Conservation (phyloP, 768 basidiomycete genomes). For the Pisolithus microcarpus region DNA sequence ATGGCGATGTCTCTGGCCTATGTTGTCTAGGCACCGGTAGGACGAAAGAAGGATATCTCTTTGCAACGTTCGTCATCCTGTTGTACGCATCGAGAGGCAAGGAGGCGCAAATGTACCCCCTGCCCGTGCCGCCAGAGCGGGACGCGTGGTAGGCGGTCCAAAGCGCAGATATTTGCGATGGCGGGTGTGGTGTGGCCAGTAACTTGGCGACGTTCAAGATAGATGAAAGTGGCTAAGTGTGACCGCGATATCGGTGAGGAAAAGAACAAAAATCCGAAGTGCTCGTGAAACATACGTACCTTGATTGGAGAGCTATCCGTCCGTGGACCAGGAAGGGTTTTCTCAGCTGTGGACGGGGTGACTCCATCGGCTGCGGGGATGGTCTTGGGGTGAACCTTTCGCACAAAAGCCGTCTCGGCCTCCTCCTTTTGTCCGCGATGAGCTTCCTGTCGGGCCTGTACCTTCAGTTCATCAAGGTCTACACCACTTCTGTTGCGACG, state of each 20-base stretch:
- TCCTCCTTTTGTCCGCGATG: slow-evolving; percentile 27
- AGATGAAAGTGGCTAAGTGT: slow-evolving; percentile 62
- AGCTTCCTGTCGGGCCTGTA: slow-evolving; percentile 22
- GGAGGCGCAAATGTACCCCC: slow-evolving; percentile 79
- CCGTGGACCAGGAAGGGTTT: slow-evolving; percentile 23
- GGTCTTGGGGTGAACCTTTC: slow-evolving; percentile 9
- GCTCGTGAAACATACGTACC: slow-evolving; percentile 29
- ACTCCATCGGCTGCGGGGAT: slow-evolving; percentile 5
- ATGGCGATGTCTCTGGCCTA: slow-evolving; percentile 20
- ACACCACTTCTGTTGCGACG: slow-evolving; percentile 36
- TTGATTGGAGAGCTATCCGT: slow-evolving; percentile 66
- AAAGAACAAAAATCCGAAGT: background rate
- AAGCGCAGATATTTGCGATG: slow-evolving; percentile 67
- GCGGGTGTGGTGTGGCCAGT: slow-evolving; percentile 57
- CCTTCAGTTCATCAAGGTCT: slow-evolving; percentile 30
- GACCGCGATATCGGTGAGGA: background rate
- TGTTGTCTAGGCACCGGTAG: slow-evolving; percentile 64
- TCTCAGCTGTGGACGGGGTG: slow-evolving; percentile 5
- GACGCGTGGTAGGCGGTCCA: slow-evolving; percentile 90
- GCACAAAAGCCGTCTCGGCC: slow-evolving; percentile 8
- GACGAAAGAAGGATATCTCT: slow-evolving; percentile 71
- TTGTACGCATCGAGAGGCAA: slow-evolving; percentile 68
- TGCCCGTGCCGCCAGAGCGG: slow-evolving; percentile 71
- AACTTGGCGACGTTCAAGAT: slow-evolving; percentile 75
- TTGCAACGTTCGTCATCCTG: slow-evolving; percentile 57